Evolutionary conservation across 495 filamentous ascomycete genomes (phyloP), one percentile per base, ranked within the genome.

Genomic region (Cairneyella variabilis): DNA sequence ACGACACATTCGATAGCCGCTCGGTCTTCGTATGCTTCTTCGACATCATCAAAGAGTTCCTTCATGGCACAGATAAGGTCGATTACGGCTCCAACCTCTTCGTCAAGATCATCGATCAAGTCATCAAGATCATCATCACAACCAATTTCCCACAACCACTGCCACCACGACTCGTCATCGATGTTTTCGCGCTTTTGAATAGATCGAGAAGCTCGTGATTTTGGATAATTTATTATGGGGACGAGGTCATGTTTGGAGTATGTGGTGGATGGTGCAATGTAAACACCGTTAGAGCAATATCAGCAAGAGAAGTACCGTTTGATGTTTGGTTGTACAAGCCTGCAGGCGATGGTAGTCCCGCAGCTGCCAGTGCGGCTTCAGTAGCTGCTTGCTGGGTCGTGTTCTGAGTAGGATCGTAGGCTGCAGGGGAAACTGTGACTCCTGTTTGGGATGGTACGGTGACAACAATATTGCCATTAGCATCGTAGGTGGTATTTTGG

Each of bases 1-100:
- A 45, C 8, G 22, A 45, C 16, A 45, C 42, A 45, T 9, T 45
- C 4, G 17, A 45, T 45, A 22, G 42, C 42, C 9, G 7, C 22
- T 16, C 42, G 16, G 17, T 45, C 9, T 11, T 45, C 22, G 22
- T 45, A 45, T 21, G 42, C 42, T 45, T 45, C 42, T 16, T 45
- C 22, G 16, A 16, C 42, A 26, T 12, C 25, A 45, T 45, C 21
- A 26, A 22, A 45, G 22, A 45, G 16, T 3, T 45, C 21, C 16
- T 45, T 45, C 21, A 45, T 22, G 10, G 21, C 8, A 25, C 42
- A 45, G 22, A 45, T 45, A 45, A 45, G 42, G 6, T 45, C 42
- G 22, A 22, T 26, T 9, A 45, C 25, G 9, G 16, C 42, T 21
- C 42, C 22, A 21, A 26, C 22, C 8, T 18, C 42, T 45, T 41